Percentiles rank a stretch among this genome's conserved stretches.
phyloP scores from a whole-genome alignment of 2,329 filamentous ascomycete species.

The Ascomycota sp. region DNA sequence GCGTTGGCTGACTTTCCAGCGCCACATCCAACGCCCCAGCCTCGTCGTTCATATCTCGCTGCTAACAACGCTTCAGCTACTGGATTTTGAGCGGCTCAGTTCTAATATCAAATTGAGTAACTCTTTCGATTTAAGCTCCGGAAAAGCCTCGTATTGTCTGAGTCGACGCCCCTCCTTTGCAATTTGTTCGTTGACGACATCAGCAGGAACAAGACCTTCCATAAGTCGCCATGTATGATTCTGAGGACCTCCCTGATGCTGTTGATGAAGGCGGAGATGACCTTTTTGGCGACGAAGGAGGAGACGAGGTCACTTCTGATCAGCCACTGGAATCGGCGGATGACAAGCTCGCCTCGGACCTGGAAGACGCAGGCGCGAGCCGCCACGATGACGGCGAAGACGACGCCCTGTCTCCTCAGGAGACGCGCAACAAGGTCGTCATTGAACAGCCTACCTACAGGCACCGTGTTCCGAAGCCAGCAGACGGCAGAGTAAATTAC shows the following conservation, averaged over 20 bases:
- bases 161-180: too few relatives aligned
- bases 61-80: too few relatives aligned
- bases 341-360: constrained; percentile 33
- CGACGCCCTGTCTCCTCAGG: constrained; percentile 20
- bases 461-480: constrained; percentile 49
- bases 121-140: too few relatives aligned
- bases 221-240: constrained; percentile 37
- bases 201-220: too few relatives aligned
- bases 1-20: too few relatives aligned
- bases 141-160: too few relatives aligned
- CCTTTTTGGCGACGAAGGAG: constrained; percentile 39
- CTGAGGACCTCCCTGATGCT: constrained; percentile 30
- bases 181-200: too few relatives aligned
- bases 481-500: constrained; percentile 43
- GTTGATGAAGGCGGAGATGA: constrained; percentile 38
- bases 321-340: constrained; percentile 45
- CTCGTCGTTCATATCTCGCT: too few relatives aligned
- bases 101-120: too few relatives aligned
- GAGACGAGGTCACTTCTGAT: constrained; percentile 36
- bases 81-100: too few relatives aligned
- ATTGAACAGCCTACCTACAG: constrained; percentile 45
- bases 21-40: too few relatives aligned
- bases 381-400: constrained; percentile 19
- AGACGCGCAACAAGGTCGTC: constrained; percentile 33
- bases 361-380: constrained; percentile 20